These are phyloP conservation scores for Kwoniella botswanensis DNA, from an alignment of 768 basidiomycete species.

Conservation along the genomic window DNA sequence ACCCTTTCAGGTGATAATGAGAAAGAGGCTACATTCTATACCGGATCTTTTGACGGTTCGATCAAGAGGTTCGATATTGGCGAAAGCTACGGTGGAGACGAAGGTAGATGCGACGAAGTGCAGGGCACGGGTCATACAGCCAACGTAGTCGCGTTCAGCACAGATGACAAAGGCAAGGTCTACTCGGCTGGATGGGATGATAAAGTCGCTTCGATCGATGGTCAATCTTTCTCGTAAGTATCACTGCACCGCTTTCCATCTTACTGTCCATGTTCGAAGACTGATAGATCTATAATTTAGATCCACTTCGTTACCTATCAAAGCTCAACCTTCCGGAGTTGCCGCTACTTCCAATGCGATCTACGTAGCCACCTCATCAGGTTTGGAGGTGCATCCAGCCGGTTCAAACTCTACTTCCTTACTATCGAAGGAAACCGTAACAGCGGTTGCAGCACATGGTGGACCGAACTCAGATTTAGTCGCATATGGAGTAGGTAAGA, in stretches of 20 bases:
- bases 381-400: conserved; percentile 44
- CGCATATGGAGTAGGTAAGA: conserved; percentile 66
- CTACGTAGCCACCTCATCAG: conserved; percentile 45
- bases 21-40: conserved; percentile 69
- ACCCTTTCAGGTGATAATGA: conserved; percentile 27
- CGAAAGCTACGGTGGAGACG: conserved; percentile 60
- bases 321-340: conserved; percentile 52
- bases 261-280: background rate
- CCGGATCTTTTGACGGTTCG: conserved; percentile 70
- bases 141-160: conserved; percentile 69
- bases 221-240: conserved; percentile 37
- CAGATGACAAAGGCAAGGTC: conserved; percentile 63
- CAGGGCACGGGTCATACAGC: conserved; percentile 73
- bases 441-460: conserved; percentile 48
- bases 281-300: conserved; percentile 7
- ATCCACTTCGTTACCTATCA: conserved; percentile 43
- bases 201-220: conserved; percentile 44
- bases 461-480: conserved; percentile 25
- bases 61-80: conserved; percentile 50
- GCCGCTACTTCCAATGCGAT: conserved; percentile 44
- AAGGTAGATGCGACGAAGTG: conserved; percentile 59
- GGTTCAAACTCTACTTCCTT: conserved; percentile 9
- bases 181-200: conserved; percentile 84
- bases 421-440: conserved; percentile 20
- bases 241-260: background rate